Evolutionary conservation across 2,329 filamentous ascomycete species (phyloP).

Genomic region (Ophiobolus disseminans): DNA sequence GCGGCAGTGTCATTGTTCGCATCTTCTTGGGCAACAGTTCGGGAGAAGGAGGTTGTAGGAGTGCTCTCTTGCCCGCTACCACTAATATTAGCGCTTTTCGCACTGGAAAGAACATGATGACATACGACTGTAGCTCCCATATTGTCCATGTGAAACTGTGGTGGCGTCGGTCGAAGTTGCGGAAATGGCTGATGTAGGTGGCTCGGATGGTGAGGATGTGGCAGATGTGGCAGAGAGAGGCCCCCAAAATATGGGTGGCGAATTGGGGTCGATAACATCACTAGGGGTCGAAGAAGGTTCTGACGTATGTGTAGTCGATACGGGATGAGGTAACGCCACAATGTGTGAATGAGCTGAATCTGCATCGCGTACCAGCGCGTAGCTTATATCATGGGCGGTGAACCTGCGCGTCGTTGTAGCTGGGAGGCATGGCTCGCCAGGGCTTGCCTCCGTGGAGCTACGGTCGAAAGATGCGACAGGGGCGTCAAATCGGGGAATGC

Average conservation of each 20-base stretch:
- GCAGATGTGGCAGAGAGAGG: conserved; percentile 21
- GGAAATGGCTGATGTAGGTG: conserved; percentile 24
- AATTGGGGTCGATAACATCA: not conserved
- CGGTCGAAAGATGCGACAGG: not conserved
- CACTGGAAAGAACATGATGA: not conserved
- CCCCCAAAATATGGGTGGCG: conserved; percentile 27
- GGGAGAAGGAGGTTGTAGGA: conserved; percentile 3
- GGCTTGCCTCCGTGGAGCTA: not conserved
- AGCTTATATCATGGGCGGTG: no score
- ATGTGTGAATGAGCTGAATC: not conserved
- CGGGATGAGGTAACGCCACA: not conserved
- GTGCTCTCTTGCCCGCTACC: conserved; percentile 20
- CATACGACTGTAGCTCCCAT: conserved; percentile 9
- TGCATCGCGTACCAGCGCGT: no score
- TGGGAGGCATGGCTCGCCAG: not conserved
- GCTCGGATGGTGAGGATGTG: conserved; percentile 19
- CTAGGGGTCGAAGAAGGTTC: not conserved
- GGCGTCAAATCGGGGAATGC: not conserved
- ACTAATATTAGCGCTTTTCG: not conserved
- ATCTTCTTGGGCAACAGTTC: conserved; percentile 17
- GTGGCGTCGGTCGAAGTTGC: conserved; percentile 9
- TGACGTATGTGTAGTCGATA: not conserved
- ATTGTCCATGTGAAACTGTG: not conserved
- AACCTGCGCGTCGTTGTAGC: not conserved
- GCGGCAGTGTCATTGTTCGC: conserved; percentile 10